These are phyloP conservation scores for Alternaria dauci DNA, from an alignment of 2,329 filamentous ascomycete genomes.

Conservation along the genomic window DNA sequence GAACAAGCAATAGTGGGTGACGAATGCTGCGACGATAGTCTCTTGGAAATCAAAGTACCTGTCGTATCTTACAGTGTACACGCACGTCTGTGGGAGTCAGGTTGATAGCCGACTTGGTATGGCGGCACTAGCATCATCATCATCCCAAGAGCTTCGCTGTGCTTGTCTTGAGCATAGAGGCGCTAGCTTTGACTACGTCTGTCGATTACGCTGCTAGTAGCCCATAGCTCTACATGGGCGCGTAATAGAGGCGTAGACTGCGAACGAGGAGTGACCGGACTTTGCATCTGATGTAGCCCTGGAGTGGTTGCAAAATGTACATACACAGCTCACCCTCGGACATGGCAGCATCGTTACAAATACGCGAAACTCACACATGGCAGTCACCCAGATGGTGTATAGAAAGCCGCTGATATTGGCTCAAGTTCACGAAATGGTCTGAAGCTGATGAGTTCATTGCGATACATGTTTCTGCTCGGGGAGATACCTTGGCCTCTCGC, in stretches of 20 bases:
- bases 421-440: background rate
- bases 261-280: background rate
- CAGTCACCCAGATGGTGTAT: background rate
- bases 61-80: background rate
- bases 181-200: background rate
- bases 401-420: background rate
- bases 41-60: background rate
- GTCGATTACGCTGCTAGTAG: background rate
- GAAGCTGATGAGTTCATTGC: background rate
- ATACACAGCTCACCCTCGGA: background rate
- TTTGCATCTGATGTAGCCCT: background rate
- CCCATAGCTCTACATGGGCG: background rate
- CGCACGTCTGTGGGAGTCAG: background rate
- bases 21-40: background rate
- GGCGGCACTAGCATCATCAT: background rate
- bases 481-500: conserved; percentile 4
- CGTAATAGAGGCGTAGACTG: background rate
- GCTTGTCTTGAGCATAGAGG: conserved; percentile 7
- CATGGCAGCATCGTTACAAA: background rate
- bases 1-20: background rate
- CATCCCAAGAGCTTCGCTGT: conserved; percentile 1
- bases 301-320: background rate
- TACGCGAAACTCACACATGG: background rate
- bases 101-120: background rate
- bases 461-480: background rate